Evolutionary conservation across 2,329 filamentous ascomycete species (phyloP), one percentile per base, ranked within the genome.

Genomic region (Alternaria rosae): DNA sequence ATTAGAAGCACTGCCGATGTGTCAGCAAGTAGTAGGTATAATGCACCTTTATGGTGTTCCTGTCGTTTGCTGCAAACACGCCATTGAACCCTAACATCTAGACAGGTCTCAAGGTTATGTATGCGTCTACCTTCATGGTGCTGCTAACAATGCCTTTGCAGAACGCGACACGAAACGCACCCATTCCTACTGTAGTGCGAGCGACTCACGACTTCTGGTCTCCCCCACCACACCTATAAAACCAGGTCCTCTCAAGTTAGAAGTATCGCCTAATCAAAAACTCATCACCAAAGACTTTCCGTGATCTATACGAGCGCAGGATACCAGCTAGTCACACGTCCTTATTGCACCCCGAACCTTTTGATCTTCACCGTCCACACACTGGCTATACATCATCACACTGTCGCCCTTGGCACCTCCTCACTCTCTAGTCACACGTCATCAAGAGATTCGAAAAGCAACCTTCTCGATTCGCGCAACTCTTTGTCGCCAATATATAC

Each of bases 401-500:
- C n/a, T n/a, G n/a, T n/a, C n/a, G n/a, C n/a, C n/a, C n/a, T n/a
- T n/a, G n/a, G n/a, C n/a, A n/a, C n/a, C n/a, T n/a, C n/a, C n/a
- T n/a, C n/a, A n/a, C n/a, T n/a, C n/a, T n/a, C n/a, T n/a, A n/a
- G 13, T 38, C 35, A 38, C n/a, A 17, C 17, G n/a, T 30, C 10
- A 35, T 32, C 28, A 32, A 12, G 10, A 21, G 15, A 15, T 35
- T 21, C 21, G 11, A 15, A 38, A 9, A 51, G 17, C 32, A 51
- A n/a, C 15, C 28, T 38, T 35, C 47, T 51, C 20, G 17, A 17
- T 51, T 51, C 41, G 35, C 42, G 47, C 17, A 17, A 32, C 26
- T 17, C 45, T 38, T 0, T 38, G 25, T 17, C 17, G 21, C 26
- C 43, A 57, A 50, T 2, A 17, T 41, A 21, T 66, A 68, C 65